Conservation (phyloP, 495 filamentous ascomycete genomes). For the Aspergillus leporis region DNA sequence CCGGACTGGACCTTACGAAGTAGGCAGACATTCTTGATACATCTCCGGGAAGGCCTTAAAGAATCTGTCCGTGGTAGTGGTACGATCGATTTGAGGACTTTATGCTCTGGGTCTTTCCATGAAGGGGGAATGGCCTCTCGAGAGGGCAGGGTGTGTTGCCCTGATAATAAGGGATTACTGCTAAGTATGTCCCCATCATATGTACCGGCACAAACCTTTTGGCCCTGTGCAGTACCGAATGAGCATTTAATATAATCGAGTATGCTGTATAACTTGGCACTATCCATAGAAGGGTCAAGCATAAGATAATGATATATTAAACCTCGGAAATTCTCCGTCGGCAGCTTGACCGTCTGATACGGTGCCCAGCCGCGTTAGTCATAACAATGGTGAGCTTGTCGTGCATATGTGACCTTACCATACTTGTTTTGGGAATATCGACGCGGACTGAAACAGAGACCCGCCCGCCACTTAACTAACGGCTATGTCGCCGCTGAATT, state of each 20-base stretch:
- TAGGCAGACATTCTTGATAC: not conserved
- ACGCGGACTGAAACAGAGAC: not conserved
- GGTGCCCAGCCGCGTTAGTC: not conserved
- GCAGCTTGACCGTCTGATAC: not conserved
- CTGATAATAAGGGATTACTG: not conserved
- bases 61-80: not conserved
- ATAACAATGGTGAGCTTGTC: not conserved
- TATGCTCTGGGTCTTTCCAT: not conserved
- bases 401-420: not conserved
- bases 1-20: not conserved
- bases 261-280: not conserved
- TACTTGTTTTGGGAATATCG: not conserved
- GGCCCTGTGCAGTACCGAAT: not conserved
- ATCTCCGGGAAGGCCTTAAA: no score
- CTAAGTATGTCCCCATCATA: not conserved
- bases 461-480: constrained; percentile 7
- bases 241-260: not conserved
- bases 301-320: not conserved
- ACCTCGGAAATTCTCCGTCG: not conserved
- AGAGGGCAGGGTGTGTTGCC: no score
- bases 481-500: not conserved
- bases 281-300: not conserved
- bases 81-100: not conserved
- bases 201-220: not conserved
- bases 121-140: not conserved